Base-by-base conservation (phyloP, 441 rosid species). In the Mallotus japonicus region DNA sequence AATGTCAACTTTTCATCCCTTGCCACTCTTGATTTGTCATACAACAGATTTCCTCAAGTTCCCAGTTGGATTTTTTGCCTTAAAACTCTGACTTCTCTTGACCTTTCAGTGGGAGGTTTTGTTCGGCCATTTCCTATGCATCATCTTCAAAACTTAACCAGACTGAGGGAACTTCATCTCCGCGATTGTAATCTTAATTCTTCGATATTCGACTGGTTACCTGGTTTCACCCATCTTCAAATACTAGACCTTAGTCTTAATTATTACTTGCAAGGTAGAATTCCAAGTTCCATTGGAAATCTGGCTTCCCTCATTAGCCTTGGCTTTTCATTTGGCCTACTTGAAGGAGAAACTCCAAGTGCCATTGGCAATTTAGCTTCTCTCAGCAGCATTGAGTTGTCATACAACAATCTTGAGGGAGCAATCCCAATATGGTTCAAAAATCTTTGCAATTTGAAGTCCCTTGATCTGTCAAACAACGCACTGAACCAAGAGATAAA, bases 61-160 rank as follows among this genome's bases (percentile, higher is more conserved):
- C 47, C 67, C 42, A 1, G 16, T 77, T 77, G 11, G 40, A 54
- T 44, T 72, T 69, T 15, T 63, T 72, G 14, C 60, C 46, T 42
- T 42, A 8, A 42, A 62, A 82, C 53, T 62, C 7, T 83, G 46
- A 73, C 67, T 50, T 75, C 75, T 40, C 80, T 83, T 65, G 76
- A 16, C 24, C 57, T 83, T 6, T 8, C 65, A 19, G 0, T 8
- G 0, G 76, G 76, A 32, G 0, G 1, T 3, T 70, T 80, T 24
- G 51, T 28, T 1, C 71, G 74, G 3, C 55, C 49, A 14, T n/a
- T 77, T 49, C 56, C 71, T 9, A 20, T 37, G 28, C 28, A 24
- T 9, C 46, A 37, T 19, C 42, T 73, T 40, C 47, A 9, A 2
- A 19, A 24, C 46, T 42, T 42, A 42, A 42, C 46, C 46, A 5